Evolutionary conservation across 2,329 filamentous ascomycete species (phyloP).

Genomic region (Paraphaeosphaeria sporulosa): DNA sequence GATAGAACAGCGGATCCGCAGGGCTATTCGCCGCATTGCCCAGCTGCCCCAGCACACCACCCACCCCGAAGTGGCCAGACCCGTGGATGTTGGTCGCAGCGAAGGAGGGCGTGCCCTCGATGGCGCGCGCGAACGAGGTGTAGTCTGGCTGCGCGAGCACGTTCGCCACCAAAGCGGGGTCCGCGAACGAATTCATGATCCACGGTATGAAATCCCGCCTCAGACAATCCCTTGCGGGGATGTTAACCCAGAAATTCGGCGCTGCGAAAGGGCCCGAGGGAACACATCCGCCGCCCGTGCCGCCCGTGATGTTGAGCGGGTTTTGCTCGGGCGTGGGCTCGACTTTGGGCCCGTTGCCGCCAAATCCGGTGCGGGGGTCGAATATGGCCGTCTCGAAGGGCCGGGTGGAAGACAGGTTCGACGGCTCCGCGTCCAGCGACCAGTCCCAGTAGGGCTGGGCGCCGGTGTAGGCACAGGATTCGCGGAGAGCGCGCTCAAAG

Average conservation of each 20-base stretch:
- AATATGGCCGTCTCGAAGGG: conserved; percentile 30
- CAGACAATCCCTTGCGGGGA: conserved; percentile 36
- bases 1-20: conserved; percentile 47
- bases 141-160: conserved; percentile 35
- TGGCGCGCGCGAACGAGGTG: conserved; percentile 34
- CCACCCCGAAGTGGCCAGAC: conserved; percentile 47
- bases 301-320: conserved; percentile 31
- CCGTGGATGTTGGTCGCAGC: conserved; percentile 43
- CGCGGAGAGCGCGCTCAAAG: conserved; percentile 32
- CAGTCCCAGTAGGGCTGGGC: conserved; percentile 41
- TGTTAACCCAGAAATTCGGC: conserved; percentile 31
- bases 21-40: conserved; percentile 47
- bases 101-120: conserved; percentile 38
- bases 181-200: conserved; percentile 32
- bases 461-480: conserved; percentile 34
- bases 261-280: conserved; percentile 39
- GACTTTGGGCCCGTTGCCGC: conserved; percentile 44
- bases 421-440: conserved; percentile 30
- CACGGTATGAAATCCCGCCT: conserved; percentile 41
- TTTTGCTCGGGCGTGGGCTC: conserved; percentile 33
- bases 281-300: conserved; percentile 45
- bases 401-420: conserved; percentile 21
- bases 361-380: conserved; percentile 38
- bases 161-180: conserved; percentile 29
- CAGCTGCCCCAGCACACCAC: conserved; percentile 41